Evolutionary conservation across 2,329 filamentous ascomycete genomes (phyloP).

Genomic region (Chrysoporthe austroafricana): DNA sequence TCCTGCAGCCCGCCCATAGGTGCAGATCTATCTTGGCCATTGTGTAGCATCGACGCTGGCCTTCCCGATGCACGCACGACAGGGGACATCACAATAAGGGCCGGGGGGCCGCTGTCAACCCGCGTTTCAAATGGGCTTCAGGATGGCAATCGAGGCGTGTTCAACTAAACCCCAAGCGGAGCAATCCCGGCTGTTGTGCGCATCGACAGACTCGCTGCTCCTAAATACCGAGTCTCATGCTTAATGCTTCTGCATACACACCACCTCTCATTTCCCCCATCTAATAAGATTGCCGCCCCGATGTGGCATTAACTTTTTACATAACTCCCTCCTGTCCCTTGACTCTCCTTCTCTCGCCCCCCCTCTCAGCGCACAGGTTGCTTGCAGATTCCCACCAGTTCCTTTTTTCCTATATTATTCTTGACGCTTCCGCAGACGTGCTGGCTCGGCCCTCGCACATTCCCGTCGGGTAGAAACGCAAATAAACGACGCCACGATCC

Average conservation of each 20-base stretch:
- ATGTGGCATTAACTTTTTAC: constrained; percentile 29
- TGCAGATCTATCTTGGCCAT: constrained; percentile 18
- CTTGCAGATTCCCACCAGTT: constrained; percentile 13
- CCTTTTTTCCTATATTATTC: constrained; percentile 29
- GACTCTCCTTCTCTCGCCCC: constrained; percentile 12
- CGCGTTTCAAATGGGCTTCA: constrained; percentile 38
- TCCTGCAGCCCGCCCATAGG: constrained; percentile 9
- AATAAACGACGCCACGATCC: constrained; percentile 15
- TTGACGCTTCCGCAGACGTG: constrained; percentile 11
- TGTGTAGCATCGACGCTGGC: constrained; percentile 21
- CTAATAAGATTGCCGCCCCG: constrained; percentile 18
- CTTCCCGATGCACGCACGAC: background rate
- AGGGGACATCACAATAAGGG: background rate
- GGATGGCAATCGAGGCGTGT: constrained; percentile 29
- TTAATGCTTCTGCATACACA: constrained; percentile 18
- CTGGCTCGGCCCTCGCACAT: constrained; percentile 26
- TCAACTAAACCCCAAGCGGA: constrained; percentile 18
- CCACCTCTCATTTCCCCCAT: constrained; percentile 18
- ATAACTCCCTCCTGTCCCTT: constrained; percentile 6
- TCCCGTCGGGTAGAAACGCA: constrained; percentile 23
- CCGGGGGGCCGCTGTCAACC: constrained; percentile 22
- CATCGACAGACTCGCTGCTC: constrained; percentile 20
- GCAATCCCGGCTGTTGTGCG: constrained; percentile 22
- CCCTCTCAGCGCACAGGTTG: constrained; percentile 37
- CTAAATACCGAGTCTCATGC: constrained; percentile 21